Percentiles rank a stretch among this genome's conserved stretches.
Conservation (phyloP, 805 yeast species). For the Wickerhamomyces tratensis region DNA sequence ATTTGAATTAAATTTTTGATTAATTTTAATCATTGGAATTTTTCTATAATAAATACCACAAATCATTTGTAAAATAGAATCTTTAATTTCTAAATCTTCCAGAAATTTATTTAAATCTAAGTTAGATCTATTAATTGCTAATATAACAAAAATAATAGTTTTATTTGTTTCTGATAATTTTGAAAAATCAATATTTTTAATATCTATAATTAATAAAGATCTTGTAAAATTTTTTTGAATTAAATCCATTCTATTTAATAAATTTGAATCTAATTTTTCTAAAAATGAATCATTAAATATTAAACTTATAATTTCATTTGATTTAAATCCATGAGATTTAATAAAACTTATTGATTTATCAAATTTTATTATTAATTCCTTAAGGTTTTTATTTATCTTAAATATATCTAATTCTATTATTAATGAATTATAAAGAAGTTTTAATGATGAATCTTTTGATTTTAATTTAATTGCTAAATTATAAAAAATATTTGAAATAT, state of each 20-base stretch:
- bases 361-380: slow-evolving; percentile 19
- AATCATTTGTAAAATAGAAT: slow-evolving; percentile 15
- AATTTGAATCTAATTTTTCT: slow-evolving; percentile 1
- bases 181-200: slow-evolving; percentile 1
- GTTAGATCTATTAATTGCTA: slow-evolving; percentile 1
- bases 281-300: slow-evolving; percentile 9
- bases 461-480: slow-evolving; percentile 22
- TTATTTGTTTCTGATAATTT: slow-evolving; percentile 9
- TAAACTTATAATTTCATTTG: neutral
- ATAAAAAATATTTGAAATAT: slow-evolving; percentile 35
- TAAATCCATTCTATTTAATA: slow-evolving; percentile 10
- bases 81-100: slow-evolving; percentile 5
- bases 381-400: slow-evolving; percentile 4
- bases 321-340: neutral
- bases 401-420: slow-evolving; percentile 22
- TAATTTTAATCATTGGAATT: slow-evolving; percentile 9
- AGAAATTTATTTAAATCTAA: slow-evolving; percentile 1
- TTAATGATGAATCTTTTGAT: slow-evolving; percentile 6
- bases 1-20: neutral
- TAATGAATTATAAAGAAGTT: slow-evolving; percentile 19
- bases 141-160: slow-evolving; percentile 9
- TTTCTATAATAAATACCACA: slow-evolving; percentile 10
- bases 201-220: slow-evolving; percentile 2
- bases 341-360: slow-evolving; percentile 24
- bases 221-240: slow-evolving; percentile 6